Percentiles rank a stretch among this genome's conserved stretches.
phyloP scores from a whole-genome alignment of 441 rosid species.

The Erysimum pusillum region DNA sequence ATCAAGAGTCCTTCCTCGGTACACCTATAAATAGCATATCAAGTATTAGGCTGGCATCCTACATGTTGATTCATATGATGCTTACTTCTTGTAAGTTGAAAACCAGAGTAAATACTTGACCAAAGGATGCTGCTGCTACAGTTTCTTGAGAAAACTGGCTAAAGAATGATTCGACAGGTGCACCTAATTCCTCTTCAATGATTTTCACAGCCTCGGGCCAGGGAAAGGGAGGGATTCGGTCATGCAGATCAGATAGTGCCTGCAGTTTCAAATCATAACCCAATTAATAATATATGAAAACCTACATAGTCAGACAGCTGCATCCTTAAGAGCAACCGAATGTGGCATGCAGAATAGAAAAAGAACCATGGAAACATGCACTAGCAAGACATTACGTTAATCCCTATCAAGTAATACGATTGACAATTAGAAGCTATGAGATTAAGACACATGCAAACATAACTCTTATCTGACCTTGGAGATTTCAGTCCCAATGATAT shows the following conservation, averaged over 20 bases:
- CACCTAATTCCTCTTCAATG: slow-evolving; percentile 91
- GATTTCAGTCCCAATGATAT: slow-evolving; percentile 87
- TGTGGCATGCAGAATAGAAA: slow-evolving; percentile 24
- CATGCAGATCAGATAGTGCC: slow-evolving; percentile 95
- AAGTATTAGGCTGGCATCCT: slow-evolving; percentile 27
- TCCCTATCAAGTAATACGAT: background rate
- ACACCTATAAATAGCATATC: slow-evolving; percentile 66
- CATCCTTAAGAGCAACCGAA: slow-evolving; percentile 17
- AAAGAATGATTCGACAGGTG: slow-evolving; percentile 73
- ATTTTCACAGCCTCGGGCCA: slow-evolving; percentile 76
- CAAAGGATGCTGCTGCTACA: slow-evolving; percentile 96
- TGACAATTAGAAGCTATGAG: slow-evolving; percentile 14
- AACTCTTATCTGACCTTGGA: slow-evolving; percentile 73
- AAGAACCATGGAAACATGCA: slow-evolving; percentile 7
- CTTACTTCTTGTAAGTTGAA: slow-evolving; percentile 30
- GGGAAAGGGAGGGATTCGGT: slow-evolving; percentile 94
- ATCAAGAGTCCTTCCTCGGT: slow-evolving; percentile 78
- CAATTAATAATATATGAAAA: slow-evolving; percentile 32
- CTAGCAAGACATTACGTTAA: slow-evolving; percentile 5
- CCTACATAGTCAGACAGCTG: slow-evolving; percentile 23
- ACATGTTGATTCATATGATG: slow-evolving; percentile 24
- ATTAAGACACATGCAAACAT: background rate
- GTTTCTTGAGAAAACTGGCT: slow-evolving; percentile 86
- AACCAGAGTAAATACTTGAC: slow-evolving; percentile 67
- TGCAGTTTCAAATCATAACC: slow-evolving; percentile 53